Evolutionary conservation across 106 monocot genomes (phyloP), one percentile per base, ranked within the genome.

Genomic region (Dendrobium catenatum): DNA sequence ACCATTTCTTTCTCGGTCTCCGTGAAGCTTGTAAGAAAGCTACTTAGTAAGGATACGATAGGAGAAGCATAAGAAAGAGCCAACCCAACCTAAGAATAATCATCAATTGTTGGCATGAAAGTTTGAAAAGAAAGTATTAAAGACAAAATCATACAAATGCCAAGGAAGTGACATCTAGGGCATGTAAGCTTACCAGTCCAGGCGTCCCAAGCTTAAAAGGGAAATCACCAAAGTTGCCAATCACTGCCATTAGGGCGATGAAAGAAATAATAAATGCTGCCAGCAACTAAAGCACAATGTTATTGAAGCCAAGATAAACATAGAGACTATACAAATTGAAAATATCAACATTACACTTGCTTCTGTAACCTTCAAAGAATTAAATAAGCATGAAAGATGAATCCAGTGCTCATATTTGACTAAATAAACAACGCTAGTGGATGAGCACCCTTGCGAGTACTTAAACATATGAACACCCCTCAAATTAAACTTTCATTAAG

Each of bases 1-100:
- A 99, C 89, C 99, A 99, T 93, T 83, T 99, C 99, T 78, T 99
- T 99, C 78, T 99, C 95, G 44, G 99, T 99, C 80, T 99, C 95
- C 54, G 99, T 91, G 79, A 93, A 95, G 82, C 93, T 99, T 64
- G 91, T 93, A 27, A 99, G 81, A 79, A 90, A 99, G 61, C 87
- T 91, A 82, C 95, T 95, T 83, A 99, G 80, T 48, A 93, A 85
- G 79, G 93, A 91, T 1, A 99, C 91, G 68, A 91, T 70, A 40
- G 95, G 95, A 49, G 91, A 81, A 73, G 98, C 93, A 88, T 99
- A 95, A 73, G 98, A 99, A 42, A 99, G 89, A 41, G 95, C 89
- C 74, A 99, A 85, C 29, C 99, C 99, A 41, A 95, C 91, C 95
- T 95, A 68, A 80, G 82, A 8, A 68, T 79, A 49, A 18, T 37